Percentiles rank a stretch among this genome's conserved stretches.
These are phyloP conservation scores for Saprolegnia diclina DNA, from an alignment of 352 stramenopile genomes.

Conservation along the genomic window DNA sequence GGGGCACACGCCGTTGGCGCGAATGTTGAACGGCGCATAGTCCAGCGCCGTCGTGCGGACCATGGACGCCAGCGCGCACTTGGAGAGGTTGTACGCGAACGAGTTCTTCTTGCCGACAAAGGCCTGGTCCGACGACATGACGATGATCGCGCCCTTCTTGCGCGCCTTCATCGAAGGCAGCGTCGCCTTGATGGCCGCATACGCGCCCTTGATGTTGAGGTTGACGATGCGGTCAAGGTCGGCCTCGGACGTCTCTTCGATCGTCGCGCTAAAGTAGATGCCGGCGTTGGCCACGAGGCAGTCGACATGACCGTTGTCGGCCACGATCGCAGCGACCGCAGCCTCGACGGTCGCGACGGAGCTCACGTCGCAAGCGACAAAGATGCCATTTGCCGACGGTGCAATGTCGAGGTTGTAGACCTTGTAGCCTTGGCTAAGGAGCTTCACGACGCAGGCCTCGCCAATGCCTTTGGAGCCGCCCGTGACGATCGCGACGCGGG, in stretches of 20 bases:
- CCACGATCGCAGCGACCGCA: constrained; percentile 18
- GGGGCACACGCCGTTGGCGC: constrained; percentile 84
- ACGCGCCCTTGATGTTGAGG: constrained; percentile 27
- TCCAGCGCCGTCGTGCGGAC: constrained; percentile 21
- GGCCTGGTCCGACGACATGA: constrained; percentile 28
- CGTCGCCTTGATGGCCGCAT: constrained; percentile 14
- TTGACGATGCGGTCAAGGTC: constrained; percentile 22
- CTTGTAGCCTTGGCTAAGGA: constrained; percentile 22
- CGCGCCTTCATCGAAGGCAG: constrained; percentile 24
- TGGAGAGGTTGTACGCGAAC: constrained; percentile 28
- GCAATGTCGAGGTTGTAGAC: constrained; percentile 27
- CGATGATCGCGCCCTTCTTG: constrained; percentile 25
- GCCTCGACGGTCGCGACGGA: constrained; percentile 17
- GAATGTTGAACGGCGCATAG: constrained; percentile 47
- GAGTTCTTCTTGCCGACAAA: constrained; percentile 27
- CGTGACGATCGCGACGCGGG: constrained; percentile 21
- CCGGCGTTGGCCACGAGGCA: constrained; percentile 23
- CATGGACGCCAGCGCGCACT: constrained; percentile 27
- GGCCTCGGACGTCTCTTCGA: constrained; percentile 26
- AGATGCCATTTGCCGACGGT: constrained; percentile 16
- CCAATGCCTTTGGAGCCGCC: constrained; percentile 27
- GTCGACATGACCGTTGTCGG: constrained; percentile 22
- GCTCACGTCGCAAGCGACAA: constrained; percentile 20
- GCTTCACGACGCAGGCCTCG: constrained; percentile 24
- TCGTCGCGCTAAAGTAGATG: constrained; percentile 26